Evolutionary conservation across 306 rosid genomes (phyloP).

Genomic region (Begonia peltatifolia): DNA sequence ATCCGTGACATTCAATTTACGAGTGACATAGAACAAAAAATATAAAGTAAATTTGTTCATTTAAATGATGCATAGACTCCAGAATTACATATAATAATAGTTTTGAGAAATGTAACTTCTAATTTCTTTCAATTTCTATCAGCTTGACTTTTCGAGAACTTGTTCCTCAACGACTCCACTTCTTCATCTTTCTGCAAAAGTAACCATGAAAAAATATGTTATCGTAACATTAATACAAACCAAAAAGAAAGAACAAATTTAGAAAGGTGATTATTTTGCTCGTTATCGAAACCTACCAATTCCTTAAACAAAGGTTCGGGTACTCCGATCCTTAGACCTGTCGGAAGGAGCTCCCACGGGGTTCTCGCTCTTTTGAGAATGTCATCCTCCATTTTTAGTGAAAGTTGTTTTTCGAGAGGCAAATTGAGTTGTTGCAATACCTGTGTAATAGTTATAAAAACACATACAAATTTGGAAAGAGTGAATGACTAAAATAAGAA

Average conservation of each 20-base stretch:
- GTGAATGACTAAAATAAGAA: too few species aligned
- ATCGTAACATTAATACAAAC: neutral
- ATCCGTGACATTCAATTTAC: too few species aligned
- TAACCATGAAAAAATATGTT: slow-evolving; percentile 2
- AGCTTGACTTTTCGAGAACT: slow-evolving; percentile 59
- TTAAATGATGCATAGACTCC: too few species aligned
- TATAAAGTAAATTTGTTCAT: too few species aligned
- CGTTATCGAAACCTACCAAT: slow-evolving; percentile 23
- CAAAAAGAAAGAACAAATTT: slow-evolving; percentile 8
- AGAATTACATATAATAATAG: too few species aligned
- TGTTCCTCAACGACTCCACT: slow-evolving; percentile 37
- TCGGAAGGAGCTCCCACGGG: slow-evolving; percentile 49
- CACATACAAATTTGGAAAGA: too few species aligned
- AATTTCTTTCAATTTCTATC: slow-evolving; percentile 34
- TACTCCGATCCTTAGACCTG: slow-evolving; percentile 51
- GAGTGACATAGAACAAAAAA: too few species aligned
- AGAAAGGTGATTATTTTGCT: neutral
- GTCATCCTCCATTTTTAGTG: slow-evolving; percentile 35
- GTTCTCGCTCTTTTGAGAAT: slow-evolving; percentile 33
- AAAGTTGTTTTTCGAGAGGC: slow-evolving; percentile 23
- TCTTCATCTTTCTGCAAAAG: slow-evolving; percentile 47
- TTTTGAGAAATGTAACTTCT: slow-evolving; percentile 6
- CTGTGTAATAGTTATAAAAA: too few species aligned
- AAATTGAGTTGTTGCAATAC: slow-evolving; percentile 45
- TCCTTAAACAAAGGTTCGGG: slow-evolving; percentile 54